A percentile compares a stretch with the other conserved stretches of the same genome.
phyloP scores from a whole-genome alignment of 176 grass and related monocot genomes.

The Oryza rufipogon region DNA sequence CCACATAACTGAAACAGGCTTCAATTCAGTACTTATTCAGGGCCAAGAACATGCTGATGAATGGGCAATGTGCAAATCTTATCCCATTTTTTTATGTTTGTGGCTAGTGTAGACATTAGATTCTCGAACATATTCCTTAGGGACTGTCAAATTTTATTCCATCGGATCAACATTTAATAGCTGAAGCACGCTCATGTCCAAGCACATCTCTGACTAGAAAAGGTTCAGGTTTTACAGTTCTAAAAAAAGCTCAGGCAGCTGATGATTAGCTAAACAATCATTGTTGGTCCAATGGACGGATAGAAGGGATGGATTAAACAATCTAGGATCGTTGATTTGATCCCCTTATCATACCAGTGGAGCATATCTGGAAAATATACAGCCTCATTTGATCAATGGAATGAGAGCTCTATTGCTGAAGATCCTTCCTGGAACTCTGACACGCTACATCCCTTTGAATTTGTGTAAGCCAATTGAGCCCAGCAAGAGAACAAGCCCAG shows the following conservation, averaged over 20 bases:
- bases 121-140: neutral
- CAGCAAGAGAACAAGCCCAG: slow-evolving; percentile 17
- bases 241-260: neutral
- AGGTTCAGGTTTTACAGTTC: neutral
- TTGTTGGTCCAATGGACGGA: neutral
- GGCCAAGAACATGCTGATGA: neutral
- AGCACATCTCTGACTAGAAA: neutral
- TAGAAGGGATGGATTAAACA: neutral
- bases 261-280: neutral
- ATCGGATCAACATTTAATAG: neutral
- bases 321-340: neutral
- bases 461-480: neutral
- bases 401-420: neutral
- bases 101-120: neutral
- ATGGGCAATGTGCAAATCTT: neutral
- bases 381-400: neutral
- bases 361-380: neutral
- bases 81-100: neutral
- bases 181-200: neutral
- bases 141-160: neutral
- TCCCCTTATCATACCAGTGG: neutral
- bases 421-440: neutral
- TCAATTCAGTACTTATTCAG: neutral
- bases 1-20: neutral
- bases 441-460: neutral